Conservation (phyloP, 345 rosid species). For the Brassica nigra region DNA sequence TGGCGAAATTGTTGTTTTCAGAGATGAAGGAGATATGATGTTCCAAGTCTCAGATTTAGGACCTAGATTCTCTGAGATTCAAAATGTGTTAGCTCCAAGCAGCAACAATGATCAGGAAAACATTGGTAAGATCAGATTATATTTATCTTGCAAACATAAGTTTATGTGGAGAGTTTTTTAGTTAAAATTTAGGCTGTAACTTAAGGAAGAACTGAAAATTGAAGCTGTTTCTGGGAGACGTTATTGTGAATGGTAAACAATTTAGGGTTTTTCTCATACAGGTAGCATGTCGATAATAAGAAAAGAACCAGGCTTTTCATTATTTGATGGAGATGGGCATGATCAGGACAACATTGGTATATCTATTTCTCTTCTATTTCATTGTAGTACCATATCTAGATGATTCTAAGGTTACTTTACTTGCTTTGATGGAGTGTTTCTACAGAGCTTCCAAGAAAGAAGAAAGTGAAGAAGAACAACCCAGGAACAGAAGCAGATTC, state of each 20-base stretch:
- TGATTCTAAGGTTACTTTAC: slow-evolving; percentile 9
- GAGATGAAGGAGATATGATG: slow-evolving; percentile 15
- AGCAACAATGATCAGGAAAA: slow-evolving; percentile 20
- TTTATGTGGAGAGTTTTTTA: background rate
- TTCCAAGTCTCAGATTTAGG: slow-evolving; percentile 9
- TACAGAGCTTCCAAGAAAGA: slow-evolving; percentile 29
- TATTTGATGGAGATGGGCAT: slow-evolving; percentile 7
- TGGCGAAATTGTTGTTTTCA: slow-evolving; percentile 11
- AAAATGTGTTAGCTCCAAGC: background rate
- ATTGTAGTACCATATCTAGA: slow-evolving; percentile 1
- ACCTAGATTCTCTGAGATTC: background rate
- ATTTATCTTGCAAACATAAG: background rate
- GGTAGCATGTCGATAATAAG: slow-evolving; percentile 2
- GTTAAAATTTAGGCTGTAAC: background rate
- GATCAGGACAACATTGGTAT: slow-evolving; percentile 15
- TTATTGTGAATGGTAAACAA: background rate
- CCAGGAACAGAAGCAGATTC: background rate
- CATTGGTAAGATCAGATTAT: slow-evolving; percentile 17
- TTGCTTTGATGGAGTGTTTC: slow-evolving; percentile 12
- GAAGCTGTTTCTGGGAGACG: background rate
- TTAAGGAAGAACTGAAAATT: slow-evolving; percentile 1
- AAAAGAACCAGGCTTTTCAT: slow-evolving; percentile 20
- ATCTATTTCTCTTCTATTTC: slow-evolving; percentile 5
- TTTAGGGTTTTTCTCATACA: slow-evolving; percentile 13
- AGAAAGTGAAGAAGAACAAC: slow-evolving; percentile 28